Percentiles rank a stretch among this genome's conserved stretches.
phyloP scores from a whole-genome alignment of 148 eudicot species.

The Chenopodium quinoa region DNA sequence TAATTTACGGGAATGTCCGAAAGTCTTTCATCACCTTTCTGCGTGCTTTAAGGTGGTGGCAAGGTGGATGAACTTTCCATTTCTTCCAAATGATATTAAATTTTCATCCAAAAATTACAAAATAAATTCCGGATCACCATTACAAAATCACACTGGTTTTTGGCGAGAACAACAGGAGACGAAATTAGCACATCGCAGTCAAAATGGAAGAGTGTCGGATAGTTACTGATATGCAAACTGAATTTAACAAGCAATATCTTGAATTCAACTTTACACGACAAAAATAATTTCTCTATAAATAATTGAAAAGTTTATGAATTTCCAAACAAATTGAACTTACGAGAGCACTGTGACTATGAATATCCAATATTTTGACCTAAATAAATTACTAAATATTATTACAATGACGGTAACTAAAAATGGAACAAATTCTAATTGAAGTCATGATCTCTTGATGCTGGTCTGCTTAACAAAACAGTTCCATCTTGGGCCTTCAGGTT shows the following conservation, averaged over 20 bases:
- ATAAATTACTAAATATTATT: constrained; percentile 9
- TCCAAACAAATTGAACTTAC: constrained; percentile 6
- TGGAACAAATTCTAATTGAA: neutral
- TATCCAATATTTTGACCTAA: constrained; percentile 2
- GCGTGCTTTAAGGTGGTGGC: too few relatives aligned
- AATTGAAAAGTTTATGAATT: neutral
- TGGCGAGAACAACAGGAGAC: neutral
- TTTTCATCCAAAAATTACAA: too few relatives aligned
- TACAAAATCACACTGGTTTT: too few relatives aligned
- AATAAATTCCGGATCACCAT: too few relatives aligned
- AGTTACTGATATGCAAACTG: too few relatives aligned
- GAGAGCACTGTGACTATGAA: constrained; percentile 12
- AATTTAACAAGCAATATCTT: neutral
- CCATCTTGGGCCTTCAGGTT: neutral
- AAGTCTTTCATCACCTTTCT: too few relatives aligned
- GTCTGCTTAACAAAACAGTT: constrained; percentile 7
- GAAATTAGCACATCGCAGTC: neutral
- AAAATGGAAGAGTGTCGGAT: neutral
- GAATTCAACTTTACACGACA: neutral
- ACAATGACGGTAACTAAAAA: constrained; percentile 10
- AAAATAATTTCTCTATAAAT: constrained; percentile 7
- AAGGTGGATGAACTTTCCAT: too few relatives aligned
- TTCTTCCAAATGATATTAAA: too few relatives aligned
- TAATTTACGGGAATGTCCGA: neutral
- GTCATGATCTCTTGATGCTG: neutral